Base-by-base conservation (phyloP, 768 basidiomycete species). In the Pseudohyphozyma bogoriensis region DNA sequence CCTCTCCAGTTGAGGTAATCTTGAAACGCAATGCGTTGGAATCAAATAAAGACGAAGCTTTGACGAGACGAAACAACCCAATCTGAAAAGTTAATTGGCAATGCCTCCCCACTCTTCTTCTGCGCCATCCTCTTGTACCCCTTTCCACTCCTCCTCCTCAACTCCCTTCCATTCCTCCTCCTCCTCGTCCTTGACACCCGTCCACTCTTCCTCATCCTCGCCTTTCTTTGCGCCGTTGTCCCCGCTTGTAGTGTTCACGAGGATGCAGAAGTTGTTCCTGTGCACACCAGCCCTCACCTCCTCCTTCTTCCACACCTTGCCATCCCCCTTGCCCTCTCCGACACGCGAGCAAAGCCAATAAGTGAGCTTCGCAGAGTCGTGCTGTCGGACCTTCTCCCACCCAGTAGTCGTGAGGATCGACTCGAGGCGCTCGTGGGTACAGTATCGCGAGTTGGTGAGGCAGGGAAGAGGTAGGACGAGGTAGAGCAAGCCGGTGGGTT, bases 401-500 rank as follows among this genome's bases (percentile, higher is more conserved):
- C 68, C 68, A 11, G 58, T 56, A 3, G 66, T 61, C 1, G 28
- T 35, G 51, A 69, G 57, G 35, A 70, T 65, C 4, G 36, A 13
- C 1, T 31, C 49, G n/a, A 68, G 51, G 16, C 59, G 62, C 10
- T 47, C 59, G 40, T 58, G 62, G 9, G 58, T 56, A 15, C 68
- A 37, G 56, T 70, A 70, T 24, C 69, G 65, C 1, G 63, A 65
- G 59, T 70, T 70, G 36, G 62, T 59, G 9, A 70, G 55, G 55
- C 69, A 70, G 13, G 69, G 62, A 13, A 68, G 60, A 4, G 69
- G 69, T 7, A 70, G 68, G 58, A 70, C 69, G 51, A 68, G 26
- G 62, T 67, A 70, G 32, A 70, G 64, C 40, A 58, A 60, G 12
- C 68, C 68, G 22, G 46, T 24, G 5, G 68, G 57, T 16, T 60